phyloP scores from a whole-genome alignment of 73 alveolate species.

The Paramecium octaurelia region DNA sequence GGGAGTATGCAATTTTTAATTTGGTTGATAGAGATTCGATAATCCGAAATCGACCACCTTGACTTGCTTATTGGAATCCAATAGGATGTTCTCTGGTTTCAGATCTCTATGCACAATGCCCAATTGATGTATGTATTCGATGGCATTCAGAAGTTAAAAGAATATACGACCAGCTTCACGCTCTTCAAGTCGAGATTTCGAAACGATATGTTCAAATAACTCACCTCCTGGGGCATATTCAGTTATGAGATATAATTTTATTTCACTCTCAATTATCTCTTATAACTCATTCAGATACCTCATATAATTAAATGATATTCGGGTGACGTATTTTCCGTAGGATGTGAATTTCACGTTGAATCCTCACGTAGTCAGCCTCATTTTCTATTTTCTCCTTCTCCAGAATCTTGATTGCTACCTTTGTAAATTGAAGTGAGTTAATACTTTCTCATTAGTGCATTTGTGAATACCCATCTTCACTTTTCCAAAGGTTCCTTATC shows the following conservation, averaged over 20 bases:
- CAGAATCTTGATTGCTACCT: slow-evolving; percentile 88
- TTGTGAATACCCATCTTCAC: slow-evolving; percentile 86
- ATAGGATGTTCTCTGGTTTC: slow-evolving; percentile 84
- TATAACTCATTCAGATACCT: slow-evolving; percentile 59
- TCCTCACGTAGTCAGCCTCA: slow-evolving; percentile 79
- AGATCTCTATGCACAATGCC: slow-evolving; percentile 89
- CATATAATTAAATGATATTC: slow-evolving; percentile 85
- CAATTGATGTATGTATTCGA: slow-evolving; percentile 78
- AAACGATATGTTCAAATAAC: slow-evolving; percentile 65
- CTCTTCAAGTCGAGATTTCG: slow-evolving; percentile 64
- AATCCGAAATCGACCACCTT: slow-evolving; percentile 79
- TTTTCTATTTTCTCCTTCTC: slow-evolving; percentile 79
- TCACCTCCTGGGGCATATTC: slow-evolving; percentile 79
- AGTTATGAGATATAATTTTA: slow-evolving; percentile 66
- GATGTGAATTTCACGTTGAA: slow-evolving; percentile 87
- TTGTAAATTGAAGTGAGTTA: not conserved
- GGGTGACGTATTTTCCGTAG: slow-evolving; percentile 88
- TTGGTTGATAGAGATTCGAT: slow-evolving; percentile 25
- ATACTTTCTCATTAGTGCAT: slow-evolving; percentile 87
- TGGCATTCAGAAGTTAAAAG: slow-evolving; percentile 84
- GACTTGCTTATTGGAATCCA: slow-evolving; percentile 65
- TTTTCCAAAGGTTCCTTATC: slow-evolving; percentile 95
- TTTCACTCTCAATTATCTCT: slow-evolving; percentile 64
- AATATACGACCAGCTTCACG: slow-evolving; percentile 80
- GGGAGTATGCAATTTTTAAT: slow-evolving; percentile 61